Evolutionary conservation across 2,329 filamentous ascomycete species (phyloP).

Genomic region (Lachnellula subtilissima): DNA sequence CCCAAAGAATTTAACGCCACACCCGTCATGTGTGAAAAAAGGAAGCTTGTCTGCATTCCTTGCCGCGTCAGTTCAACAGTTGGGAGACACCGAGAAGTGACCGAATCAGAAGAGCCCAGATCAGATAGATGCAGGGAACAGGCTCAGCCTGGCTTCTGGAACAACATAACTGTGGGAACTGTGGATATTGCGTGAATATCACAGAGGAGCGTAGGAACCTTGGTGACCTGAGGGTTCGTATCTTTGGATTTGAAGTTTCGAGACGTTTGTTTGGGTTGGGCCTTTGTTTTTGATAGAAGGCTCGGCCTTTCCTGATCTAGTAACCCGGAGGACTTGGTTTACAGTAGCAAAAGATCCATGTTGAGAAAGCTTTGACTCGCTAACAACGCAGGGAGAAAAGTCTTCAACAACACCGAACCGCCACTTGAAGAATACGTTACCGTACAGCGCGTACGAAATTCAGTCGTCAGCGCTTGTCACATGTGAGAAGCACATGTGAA

Average conservation of each 20-base stretch:
- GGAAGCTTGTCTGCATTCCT: neutral
- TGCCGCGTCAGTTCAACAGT: neutral
- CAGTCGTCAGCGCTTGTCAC: too few relatives aligned
- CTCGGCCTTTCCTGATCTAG: constrained; percentile 6
- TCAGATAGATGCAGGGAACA: neutral
- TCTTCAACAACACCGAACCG: too few relatives aligned
- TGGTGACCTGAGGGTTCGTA: neutral
- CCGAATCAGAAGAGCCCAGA: constrained; percentile 7
- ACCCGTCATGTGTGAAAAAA: neutral
- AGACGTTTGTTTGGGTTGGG: neutral
- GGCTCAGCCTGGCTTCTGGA: neutral
- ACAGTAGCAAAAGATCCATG: neutral
- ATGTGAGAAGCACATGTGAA: too few relatives aligned
- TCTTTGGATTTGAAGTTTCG: neutral
- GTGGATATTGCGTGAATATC: neutral
- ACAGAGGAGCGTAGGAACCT: neutral
- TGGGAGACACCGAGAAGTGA: constrained; percentile 5
- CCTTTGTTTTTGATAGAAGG: neutral
- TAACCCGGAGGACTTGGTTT: neutral
- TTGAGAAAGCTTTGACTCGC: neutral
- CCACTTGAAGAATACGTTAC: too few relatives aligned
- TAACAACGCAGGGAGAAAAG: neutral
- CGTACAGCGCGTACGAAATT: too few relatives aligned
- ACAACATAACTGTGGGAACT: neutral
- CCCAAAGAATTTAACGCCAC: neutral